Conservation (phyloP, 164 flowering plant species). For the Nelumbo lutea region DNA sequence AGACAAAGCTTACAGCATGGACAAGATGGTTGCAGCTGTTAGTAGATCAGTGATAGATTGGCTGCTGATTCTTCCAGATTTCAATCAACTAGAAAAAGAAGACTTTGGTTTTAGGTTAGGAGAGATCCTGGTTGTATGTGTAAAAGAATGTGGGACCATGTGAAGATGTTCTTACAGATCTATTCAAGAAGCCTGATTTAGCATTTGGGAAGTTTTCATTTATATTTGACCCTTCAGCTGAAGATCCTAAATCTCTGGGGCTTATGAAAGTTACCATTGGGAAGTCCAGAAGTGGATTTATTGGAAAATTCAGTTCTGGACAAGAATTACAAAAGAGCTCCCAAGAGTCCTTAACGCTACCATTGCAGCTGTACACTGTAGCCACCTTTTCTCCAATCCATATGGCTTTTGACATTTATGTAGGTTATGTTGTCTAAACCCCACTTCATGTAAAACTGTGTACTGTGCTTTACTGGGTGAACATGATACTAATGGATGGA, state of each 20-base stretch:
- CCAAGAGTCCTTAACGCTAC: conserved; percentile 16
- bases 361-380: conserved; percentile 49
- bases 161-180: conserved; percentile 41
- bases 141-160: conserved; percentile 35
- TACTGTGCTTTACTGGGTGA: not conserved
- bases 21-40: too few relatives aligned
- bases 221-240: conserved; percentile 50
- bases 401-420: not conserved
- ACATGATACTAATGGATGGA: not conserved
- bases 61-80: too few relatives aligned
- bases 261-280: conserved; percentile 56
- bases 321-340: conserved; percentile 16
- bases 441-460: not conserved
- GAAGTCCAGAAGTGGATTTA: conserved; percentile 16
- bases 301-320: conserved; percentile 8
- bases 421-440: not conserved
- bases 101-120: too few relatives aligned
- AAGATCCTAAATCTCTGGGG: conserved; percentile 56
- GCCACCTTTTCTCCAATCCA: not conserved
- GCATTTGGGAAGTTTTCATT: conserved; percentile 58
- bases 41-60: too few relatives aligned
- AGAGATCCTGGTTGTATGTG: conserved; percentile 15
- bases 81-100: too few relatives aligned
- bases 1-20: too few relatives aligned
- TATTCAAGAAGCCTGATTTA: conserved; percentile 72